phyloP scores from a whole-genome alignment of 2,329 filamentous ascomycete species.

The Paecilomyces formosus region DNA sequence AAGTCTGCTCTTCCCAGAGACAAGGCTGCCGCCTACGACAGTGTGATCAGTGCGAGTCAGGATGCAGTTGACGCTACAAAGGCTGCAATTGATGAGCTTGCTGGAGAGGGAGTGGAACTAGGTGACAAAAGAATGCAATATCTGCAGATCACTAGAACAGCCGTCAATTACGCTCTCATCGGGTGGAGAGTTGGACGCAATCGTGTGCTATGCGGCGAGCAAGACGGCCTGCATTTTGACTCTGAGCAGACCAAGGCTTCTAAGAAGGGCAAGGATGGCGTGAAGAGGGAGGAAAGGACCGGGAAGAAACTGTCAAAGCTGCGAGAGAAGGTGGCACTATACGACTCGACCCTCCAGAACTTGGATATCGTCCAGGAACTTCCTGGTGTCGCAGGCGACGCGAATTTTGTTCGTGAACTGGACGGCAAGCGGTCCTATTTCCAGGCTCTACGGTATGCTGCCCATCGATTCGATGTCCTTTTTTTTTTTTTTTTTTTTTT shows the following conservation, averaged over 20 bases:
- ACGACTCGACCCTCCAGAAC: conserved; percentile 85
- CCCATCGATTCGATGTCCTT: background rate
- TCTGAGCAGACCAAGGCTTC: conserved; percentile 39
- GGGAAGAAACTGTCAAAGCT: conserved; percentile 71
- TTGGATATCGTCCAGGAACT: conserved; percentile 84
- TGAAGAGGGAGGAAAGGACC: conserved; percentile 56
- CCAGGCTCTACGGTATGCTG: conserved; percentile 68
- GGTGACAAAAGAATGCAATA: conserved; percentile 85
- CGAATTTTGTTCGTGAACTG: conserved; percentile 67
- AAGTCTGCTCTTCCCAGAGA: conserved; percentile 45
- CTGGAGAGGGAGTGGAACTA: conserved; percentile 72
- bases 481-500: too few species aligned
- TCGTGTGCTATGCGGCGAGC: conserved; percentile 72
- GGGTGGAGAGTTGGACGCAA: conserved; percentile 94
- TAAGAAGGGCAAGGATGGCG: conserved; percentile 46
- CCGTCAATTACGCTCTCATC: conserved; percentile 88
- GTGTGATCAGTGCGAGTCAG: conserved; percentile 80
- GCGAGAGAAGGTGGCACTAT: conserved; percentile 80
- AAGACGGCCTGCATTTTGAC: conserved; percentile 63
- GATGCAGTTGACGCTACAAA: conserved; percentile 92
- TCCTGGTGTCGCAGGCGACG: conserved; percentile 80
- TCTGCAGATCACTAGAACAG: conserved; percentile 83
- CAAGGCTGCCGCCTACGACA: conserved; percentile 81
- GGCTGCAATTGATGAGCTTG: conserved; percentile 83
- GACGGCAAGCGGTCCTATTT: conserved; percentile 76